phyloP scores from a whole-genome alignment of 1,284 basidiomycete genomes.

The Xerocomus tenax region DNA sequence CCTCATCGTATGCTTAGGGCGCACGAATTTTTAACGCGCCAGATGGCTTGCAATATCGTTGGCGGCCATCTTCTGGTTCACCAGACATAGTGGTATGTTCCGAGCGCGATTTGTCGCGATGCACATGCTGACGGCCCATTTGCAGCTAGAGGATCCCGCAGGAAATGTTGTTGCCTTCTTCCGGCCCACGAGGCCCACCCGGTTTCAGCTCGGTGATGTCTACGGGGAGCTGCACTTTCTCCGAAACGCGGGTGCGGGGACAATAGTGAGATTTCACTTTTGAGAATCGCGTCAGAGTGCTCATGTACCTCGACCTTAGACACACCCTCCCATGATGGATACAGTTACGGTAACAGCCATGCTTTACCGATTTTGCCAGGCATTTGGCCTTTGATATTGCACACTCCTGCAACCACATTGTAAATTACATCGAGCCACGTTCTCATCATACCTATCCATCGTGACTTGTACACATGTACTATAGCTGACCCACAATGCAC shows the following conservation, averaged over 20 bases:
- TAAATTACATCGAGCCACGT: constrained; percentile 29
- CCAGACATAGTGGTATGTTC: constrained; percentile 55
- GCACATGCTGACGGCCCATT: constrained; percentile 12
- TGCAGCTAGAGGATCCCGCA: constrained; percentile 62
- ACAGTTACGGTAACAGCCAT: constrained; percentile 72
- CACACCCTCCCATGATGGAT: constrained; percentile 81
- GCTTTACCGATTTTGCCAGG: constrained; percentile 68
- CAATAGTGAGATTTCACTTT: constrained; percentile 49
- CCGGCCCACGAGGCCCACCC: constrained; percentile 62
- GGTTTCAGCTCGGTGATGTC: constrained; percentile 75
- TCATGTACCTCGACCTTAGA: constrained; percentile 39
- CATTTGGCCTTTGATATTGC: constrained; percentile 52
- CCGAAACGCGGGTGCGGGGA: constrained; percentile 65
- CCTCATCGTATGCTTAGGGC: constrained; percentile 38
- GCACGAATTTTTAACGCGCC: constrained; percentile 66
- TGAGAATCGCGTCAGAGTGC: constrained; percentile 14
- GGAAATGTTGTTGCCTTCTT: constrained; percentile 67
- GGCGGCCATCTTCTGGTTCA: constrained; percentile 54
- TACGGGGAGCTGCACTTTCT: constrained; percentile 75
- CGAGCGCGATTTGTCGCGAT: constrained; percentile 15
- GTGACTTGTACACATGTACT: constrained; percentile 28
- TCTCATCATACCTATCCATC: constrained; percentile 27
- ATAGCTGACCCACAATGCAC: constrained; percentile 29
- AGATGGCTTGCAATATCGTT: constrained; percentile 68
- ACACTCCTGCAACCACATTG: constrained; percentile 27